Base-by-base conservation (phyloP, 2,329 filamentous ascomycete genomes). In the Sporothrix brunneoviolacea region DNA sequence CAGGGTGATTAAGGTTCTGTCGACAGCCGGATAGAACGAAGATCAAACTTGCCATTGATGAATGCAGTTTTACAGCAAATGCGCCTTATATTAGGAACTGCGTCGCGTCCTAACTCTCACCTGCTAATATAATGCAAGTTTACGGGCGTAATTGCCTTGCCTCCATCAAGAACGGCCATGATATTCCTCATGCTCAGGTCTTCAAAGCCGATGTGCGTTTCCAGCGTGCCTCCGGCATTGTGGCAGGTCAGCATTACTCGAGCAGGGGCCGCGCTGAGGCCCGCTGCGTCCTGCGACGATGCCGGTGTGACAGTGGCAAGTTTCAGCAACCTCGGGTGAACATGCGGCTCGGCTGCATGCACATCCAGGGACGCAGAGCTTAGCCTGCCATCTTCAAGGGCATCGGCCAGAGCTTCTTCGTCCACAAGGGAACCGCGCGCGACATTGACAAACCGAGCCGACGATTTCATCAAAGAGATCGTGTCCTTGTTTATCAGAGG, bases 141-240 rank as follows among this genome's bases (percentile, higher is more conserved):
- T 12, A 85, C 82, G 0, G 82, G 77, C 47, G 82, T 82, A 21
- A 83, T 64, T 3, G 79, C 65, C 52, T 74, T 65, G 3, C 68
- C 67, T 0, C 74, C 75, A 3, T 64, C 63, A 49, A 84, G 60
- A 50, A 82, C 82, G 0, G 75, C 74, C 65, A 83, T 68, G 44
- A 86, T 73, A 61, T 86, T 87, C 59, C 79, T 70, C 74, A 87
- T 84, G 30, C 77, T 78, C 62, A 85, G 60, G 62, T 78, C 74
- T 68, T 86, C 83, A 57, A 86, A 84, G 4, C 78, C 80, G n/a
- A 76, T 62, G 58, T 82, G 80, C 54, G 82, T 82, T 62, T 84
- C 80, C 13, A 84, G 71, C 32, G 81, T 84, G 4, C 81, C 80
- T 0, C 82, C 82, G 1, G 82, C 83, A 56, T 84, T 84, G 61